phyloP scores from a whole-genome alignment of 2,329 filamentous ascomycete species.

The Phialophora verrucosa region DNA sequence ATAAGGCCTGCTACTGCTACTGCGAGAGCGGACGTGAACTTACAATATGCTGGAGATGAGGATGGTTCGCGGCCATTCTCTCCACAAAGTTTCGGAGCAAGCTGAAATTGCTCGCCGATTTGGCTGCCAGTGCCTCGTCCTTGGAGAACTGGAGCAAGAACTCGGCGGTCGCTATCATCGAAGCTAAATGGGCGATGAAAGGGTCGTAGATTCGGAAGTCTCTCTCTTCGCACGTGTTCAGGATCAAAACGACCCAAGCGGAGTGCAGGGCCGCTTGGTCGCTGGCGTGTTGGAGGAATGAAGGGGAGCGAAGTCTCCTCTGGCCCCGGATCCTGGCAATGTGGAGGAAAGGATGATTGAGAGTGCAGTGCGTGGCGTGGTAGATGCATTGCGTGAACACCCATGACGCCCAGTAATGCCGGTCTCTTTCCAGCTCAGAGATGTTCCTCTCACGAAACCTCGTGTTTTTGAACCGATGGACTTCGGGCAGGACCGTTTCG shows the following conservation, averaged over 20 bases:
- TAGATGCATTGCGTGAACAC: slow-evolving; percentile 34
- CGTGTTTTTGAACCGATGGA: slow-evolving; percentile 34
- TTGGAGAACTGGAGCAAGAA: slow-evolving; percentile 36
- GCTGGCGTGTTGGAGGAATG: slow-evolving; percentile 36
- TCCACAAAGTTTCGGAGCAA: slow-evolving; percentile 30
- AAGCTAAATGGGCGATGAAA: slow-evolving; percentile 34
- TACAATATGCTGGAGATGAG: slow-evolving; percentile 34
- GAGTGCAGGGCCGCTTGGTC: slow-evolving; percentile 36
- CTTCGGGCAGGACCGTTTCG: slow-evolving; percentile 33
- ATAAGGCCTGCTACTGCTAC: not conserved
- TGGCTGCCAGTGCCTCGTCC: slow-evolving; percentile 26
- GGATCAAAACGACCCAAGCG: slow-evolving; percentile 31
- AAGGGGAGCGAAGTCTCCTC: slow-evolving; percentile 32
- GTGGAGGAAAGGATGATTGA: slow-evolving; percentile 37
- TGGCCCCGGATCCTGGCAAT: slow-evolving; percentile 29
- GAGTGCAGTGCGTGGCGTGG: slow-evolving; percentile 33
- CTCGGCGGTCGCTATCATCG: slow-evolving; percentile 30
- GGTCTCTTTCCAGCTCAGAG: slow-evolving; percentile 22
- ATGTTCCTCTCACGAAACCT: slow-evolving; percentile 24
- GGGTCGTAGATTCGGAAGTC: slow-evolving; percentile 31
- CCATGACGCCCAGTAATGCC: slow-evolving; percentile 35
- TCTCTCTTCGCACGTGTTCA: slow-evolving; percentile 29
- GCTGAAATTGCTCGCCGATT: slow-evolving; percentile 29
- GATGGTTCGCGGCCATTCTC: slow-evolving; percentile 22
- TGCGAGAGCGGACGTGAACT: not conserved